Evolutionary conservation across 768 basidiomycete species (phyloP), one percentile per base, ranked within the genome.

Genomic region (Trametes villosa): DNA sequence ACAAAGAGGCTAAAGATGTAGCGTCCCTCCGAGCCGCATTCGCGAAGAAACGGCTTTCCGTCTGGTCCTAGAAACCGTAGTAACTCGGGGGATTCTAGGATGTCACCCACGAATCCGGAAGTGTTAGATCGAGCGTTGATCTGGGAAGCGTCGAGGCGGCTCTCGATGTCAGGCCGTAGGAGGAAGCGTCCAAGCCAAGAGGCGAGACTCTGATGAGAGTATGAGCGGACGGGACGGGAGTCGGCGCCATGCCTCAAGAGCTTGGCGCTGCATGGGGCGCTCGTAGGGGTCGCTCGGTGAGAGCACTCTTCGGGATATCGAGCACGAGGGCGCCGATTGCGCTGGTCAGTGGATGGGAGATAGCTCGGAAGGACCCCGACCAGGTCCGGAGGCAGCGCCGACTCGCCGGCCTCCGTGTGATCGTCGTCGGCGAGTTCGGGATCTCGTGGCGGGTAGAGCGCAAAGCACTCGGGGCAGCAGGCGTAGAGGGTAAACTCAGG

Each of bases 1-100:
- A 59, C 48, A 7, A 50, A 44, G 3, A 64, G 40, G 22, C 47
- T 49, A 50, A 44, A 59, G 1, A 55, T 24, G 17, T 51, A 30
- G 2, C 48, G 36, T 1, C 33, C 34, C 26, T 51, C 50, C 12
- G 9, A 1, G 9, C 34, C 34, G 34, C 34, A 24, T 11, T 6
- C 4, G 3, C 50, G 50, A 3, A 51, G 24, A 18, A 51, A 51
- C 15, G 24, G 33, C 12, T 15, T 33, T 9, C 50, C 50, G 15
- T 51, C 50, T 3, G 33, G 31, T 2, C 20, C 50, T 2, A 59
- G 7, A 27, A 44, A 41, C 1, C 5, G 18, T 22, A 27, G 24
- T 4, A 47, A 15, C 12, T 27, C 45, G 4, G 11, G 26, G 3
- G 45, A 47, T 11, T 47, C 12, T 26, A 47, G 9, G 29, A 47